Conservation (phyloP, 371 early-diverging fungal genomes). For the Zopfochytrium polystomum region DNA sequence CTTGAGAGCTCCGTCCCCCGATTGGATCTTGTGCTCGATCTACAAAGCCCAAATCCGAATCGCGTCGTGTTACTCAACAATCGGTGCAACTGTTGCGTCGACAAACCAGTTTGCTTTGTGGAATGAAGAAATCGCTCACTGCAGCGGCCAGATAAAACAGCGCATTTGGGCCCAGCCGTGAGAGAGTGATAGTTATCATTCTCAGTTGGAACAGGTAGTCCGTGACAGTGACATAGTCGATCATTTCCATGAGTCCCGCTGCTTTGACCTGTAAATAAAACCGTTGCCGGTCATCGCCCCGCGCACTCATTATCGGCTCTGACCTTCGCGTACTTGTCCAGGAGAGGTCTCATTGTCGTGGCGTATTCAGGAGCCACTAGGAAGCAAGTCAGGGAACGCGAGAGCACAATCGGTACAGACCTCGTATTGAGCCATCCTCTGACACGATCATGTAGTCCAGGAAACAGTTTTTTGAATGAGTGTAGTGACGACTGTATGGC, state of each 20-base stretch:
- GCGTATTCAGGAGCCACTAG: slow-evolving; percentile 47
- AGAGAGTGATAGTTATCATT: slow-evolving; percentile 64
- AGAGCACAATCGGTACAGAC: slow-evolving; percentile 24
- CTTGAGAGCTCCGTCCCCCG: slow-evolving; percentile 75
- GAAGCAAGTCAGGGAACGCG: not conserved
- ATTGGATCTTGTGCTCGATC: slow-evolving; percentile 95
- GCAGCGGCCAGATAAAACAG: slow-evolving; percentile 98
- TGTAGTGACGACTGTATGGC: slow-evolving; percentile 90
- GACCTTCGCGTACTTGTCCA: slow-evolving; percentile 64
- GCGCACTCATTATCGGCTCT: not conserved
- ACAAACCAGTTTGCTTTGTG: slow-evolving; percentile 82
- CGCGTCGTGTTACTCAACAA: not conserved
- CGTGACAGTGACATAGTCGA: slow-evolving; percentile 84
- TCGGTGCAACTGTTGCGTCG: too few relatives aligned
- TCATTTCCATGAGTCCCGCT: slow-evolving; percentile 65
- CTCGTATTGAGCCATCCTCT: slow-evolving; percentile 57
- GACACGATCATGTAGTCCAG: slow-evolving; percentile 70
- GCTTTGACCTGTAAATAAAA: slow-evolving; percentile 54
- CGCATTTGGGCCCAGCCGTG: slow-evolving; percentile 61
- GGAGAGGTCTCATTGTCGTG: slow-evolving; percentile 57
- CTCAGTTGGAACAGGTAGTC: slow-evolving; percentile 92
- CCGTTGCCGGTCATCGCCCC: too few relatives aligned
- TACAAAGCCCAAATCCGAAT: slow-evolving; percentile 23
- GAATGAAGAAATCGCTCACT: slow-evolving; percentile 96
- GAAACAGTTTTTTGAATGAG: slow-evolving; percentile 72